Evolutionary conservation across 495 filamentous ascomycete species (phyloP), one percentile per base, ranked within the genome.

Genomic region (Neurospora terricola): DNA sequence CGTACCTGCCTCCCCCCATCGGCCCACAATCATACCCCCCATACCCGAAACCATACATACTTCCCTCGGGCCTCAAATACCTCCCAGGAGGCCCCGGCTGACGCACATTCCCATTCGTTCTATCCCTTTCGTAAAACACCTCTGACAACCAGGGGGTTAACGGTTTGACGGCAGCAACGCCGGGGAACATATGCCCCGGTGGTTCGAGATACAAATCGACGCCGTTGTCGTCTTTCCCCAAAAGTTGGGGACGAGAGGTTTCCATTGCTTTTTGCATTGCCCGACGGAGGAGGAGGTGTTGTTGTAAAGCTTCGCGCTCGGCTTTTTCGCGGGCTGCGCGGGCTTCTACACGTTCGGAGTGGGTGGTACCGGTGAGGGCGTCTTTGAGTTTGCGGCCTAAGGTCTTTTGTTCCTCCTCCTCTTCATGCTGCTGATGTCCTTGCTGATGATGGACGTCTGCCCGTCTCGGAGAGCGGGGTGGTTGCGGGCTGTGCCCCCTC

Each of bases 21-120:
- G 72, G 70, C 0, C 77, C 77, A 73, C 71, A 75, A 42, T 71
- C 77, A 62, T 77, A 77, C 18, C 72, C 77, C 0, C 77, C 77
- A 72, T 79, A 77, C 6, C 76, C 77, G 4, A 71, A 66, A 5
- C 77, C 77, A 30, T 79, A 79, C 75, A 79, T 80, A 1, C 73
- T 75, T 11, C 74, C 73, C 48, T 75, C 78, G 0, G 79, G 78
- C 23, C 79, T 42, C 0, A 81, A 16, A 76, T 77, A 80, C 70
- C 78, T 21, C 0, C 78, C 76, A 0, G 14, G 8, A 2, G 72
- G 76, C 0, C 74, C 72, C 2, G 73, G 72, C 36, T 37, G 18
- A 0, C 27, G 1, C 27, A 18, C 54, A 18, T 18, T 34, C 27
- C 54, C 54, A 18, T 4, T 62, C 14, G 12, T 9, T 0, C 74